Evolutionary conservation across 164 flowering plant species (phyloP).

Genomic region (Umbellularia californica): DNA sequence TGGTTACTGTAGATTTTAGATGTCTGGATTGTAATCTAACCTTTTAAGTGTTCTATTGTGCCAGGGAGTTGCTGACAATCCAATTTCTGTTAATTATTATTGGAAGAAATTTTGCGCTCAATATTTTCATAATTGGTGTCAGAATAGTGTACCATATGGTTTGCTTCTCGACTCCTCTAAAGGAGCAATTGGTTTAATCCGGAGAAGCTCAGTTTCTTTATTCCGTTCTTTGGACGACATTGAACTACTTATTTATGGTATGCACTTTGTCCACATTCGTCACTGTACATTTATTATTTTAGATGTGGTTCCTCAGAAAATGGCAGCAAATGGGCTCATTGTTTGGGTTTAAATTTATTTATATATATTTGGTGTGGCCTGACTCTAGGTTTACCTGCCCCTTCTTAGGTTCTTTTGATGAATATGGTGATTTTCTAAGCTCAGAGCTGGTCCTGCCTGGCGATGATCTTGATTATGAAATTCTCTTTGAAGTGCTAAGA

Average conservation of each 20-base stretch:
- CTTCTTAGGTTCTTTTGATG: constrained; percentile 51
- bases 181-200: constrained; percentile 67
- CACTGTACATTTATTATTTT: not conserved
- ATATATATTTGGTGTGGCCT: not conserved
- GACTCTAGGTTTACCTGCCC: not conserved
- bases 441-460: constrained; percentile 36
- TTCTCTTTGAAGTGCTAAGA: constrained; percentile 58
- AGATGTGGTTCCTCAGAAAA: not conserved
- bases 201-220: constrained; percentile 61
- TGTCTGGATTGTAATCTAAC: not conserved
- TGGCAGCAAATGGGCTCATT: not conserved
- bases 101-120: constrained; percentile 68
- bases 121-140: constrained; percentile 78
- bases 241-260: constrained; percentile 74
- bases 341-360: no score
- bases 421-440: constrained; percentile 27
- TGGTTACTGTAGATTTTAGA: constrained; percentile 6
- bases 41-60: constrained; percentile 10
- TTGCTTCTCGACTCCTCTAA: constrained; percentile 53
- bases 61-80: constrained; percentile 56
- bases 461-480: constrained; percentile 42
- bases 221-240: constrained; percentile 70
- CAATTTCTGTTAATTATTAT: constrained; percentile 40
- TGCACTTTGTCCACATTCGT: constrained; percentile 2
- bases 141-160: constrained; percentile 49